Base-by-base conservation (phyloP, 768 basidiomycete genomes). In the Rossbeevera mucosa region DNA sequence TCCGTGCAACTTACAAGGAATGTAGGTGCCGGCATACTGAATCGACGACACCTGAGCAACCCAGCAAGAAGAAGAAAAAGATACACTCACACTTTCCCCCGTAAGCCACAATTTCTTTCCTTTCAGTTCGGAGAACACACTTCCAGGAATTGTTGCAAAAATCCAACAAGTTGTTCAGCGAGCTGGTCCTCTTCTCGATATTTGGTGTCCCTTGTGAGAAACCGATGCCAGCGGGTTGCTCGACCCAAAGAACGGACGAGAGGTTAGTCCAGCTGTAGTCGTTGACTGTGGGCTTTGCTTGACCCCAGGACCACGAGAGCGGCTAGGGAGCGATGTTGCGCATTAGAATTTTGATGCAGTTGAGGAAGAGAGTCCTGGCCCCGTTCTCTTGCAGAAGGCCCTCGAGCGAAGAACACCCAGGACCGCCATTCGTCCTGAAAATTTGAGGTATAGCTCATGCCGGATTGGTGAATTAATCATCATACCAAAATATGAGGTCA, bases 181-280 rank as follows among this genome's bases (percentile, higher is more conserved):
- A 88, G 71, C 43, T 84, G 76, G 46, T 78, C 56, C 57, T 88
- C 78, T 79, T 78, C 64, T 74, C 67, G 33, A 83, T 82, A 52
- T 82, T 80, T 0, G 88, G 86, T 13, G 55, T 72, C 16, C 88
- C 88, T 54, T 85, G 84, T 2, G 85, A 85, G 64, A 83, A 90
- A 0, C 88, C 88, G 5, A 87, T 89, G 5, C 88, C 88, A 26
- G 90, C 82, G 3, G 88, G 88, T 57, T 89, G 88, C 56, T 91
- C 88, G 11, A 90, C 79, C 74, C 78, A 91, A 16, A 89, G 69
- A 7, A 88, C 68, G 50, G 83, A 87, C 2, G 86, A 86, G 7
- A 90, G 73, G 60, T 89, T 90, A 0, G 88, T 89, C 88, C 88
- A 90, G 65, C 85, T 86, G 58, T 76, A 77, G 57, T 83, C 75